Evolutionary conservation across 208 protist species (phyloP).

Genomic region (Perkinsela sp.): DNA sequence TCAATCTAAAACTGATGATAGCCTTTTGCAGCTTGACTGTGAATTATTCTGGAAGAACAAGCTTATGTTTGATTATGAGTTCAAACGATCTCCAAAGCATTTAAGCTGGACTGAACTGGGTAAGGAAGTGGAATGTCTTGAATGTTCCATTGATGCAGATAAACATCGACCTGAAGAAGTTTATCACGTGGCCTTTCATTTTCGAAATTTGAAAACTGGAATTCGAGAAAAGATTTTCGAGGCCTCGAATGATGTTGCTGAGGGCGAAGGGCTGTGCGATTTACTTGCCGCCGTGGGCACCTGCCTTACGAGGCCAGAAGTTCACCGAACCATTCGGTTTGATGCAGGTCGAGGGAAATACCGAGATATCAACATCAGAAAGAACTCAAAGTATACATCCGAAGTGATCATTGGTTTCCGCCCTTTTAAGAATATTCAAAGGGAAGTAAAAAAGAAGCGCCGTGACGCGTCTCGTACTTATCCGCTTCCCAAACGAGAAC

Average conservation of each 20-base stretch:
- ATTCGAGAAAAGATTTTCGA: slow-evolving; percentile 34
- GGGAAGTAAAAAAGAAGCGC: not conserved
- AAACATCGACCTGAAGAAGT: slow-evolving; percentile 52
- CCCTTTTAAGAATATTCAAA: slow-evolving; percentile 6
- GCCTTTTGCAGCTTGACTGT: slow-evolving; percentile 28
- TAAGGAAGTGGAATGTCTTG: slow-evolving; percentile 54
- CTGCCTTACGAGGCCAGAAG: slow-evolving; percentile 33
- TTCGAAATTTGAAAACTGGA: slow-evolving; percentile 29
- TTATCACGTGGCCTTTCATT: slow-evolving; percentile 47
- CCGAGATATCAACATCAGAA: slow-evolving; percentile 39
- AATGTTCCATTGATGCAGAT: slow-evolving; percentile 51
- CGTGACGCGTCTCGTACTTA: not conserved
- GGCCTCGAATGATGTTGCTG: slow-evolving; percentile 37
- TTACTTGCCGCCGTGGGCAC: slow-evolving; percentile 38
- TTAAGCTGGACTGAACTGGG: slow-evolving; percentile 50
- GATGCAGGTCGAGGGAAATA: slow-evolving; percentile 29
- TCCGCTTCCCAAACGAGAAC: not conserved
- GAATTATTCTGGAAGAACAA: slow-evolving; percentile 54
- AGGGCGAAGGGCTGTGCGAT: slow-evolving; percentile 49
- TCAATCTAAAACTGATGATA: too few species aligned
- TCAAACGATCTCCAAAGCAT: slow-evolving; percentile 51
- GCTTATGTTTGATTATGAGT: slow-evolving; percentile 57
- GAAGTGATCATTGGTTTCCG: slow-evolving; percentile 44
- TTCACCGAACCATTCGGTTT: slow-evolving; percentile 58
- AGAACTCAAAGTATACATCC: slow-evolving; percentile 45